These are phyloP conservation scores for Termitomyces sp. DNA, from an alignment of 768 basidiomycete genomes.

Conservation along the genomic window DNA sequence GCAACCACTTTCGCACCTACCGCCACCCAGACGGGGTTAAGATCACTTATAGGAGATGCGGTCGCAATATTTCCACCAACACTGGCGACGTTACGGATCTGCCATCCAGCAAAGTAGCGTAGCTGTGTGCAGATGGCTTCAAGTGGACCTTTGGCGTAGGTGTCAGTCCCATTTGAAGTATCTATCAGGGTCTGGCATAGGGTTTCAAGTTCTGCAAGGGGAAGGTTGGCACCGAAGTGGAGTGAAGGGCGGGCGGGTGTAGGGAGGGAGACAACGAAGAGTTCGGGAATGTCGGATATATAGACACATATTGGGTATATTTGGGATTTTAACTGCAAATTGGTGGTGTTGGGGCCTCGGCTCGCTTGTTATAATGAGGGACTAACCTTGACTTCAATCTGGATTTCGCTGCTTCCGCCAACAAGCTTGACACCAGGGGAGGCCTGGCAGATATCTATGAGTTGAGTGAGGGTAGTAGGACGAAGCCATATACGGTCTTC, in stretches of 20 bases:
- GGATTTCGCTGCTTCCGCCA: conserved; percentile 13
- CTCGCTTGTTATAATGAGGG: not conserved
- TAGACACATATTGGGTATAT: conserved; percentile 11
- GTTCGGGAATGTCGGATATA: conserved; percentile 10
- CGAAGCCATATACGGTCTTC: conserved; percentile 10
- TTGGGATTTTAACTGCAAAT: conserved; percentile 9
- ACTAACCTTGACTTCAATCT: conserved; percentile 12
- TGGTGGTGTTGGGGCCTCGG: not conserved
- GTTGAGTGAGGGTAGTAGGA: conserved; percentile 8
- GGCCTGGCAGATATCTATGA: conserved; percentile 6
- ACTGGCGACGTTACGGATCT: conserved; percentile 12
- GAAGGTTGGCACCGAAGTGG: conserved; percentile 11
- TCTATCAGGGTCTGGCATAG: conserved; percentile 4
- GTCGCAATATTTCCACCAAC: conserved; percentile 13
- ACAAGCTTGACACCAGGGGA: conserved; percentile 7
- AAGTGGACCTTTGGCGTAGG: conserved; percentile 9
- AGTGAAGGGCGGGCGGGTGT: conserved; percentile 1
- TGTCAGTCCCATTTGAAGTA: not conserved
- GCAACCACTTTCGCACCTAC: conserved; percentile 6
- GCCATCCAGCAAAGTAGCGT: conserved; percentile 12
- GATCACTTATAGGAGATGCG: conserved; percentile 12
- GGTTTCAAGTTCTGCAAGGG: conserved; percentile 11
- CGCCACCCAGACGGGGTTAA: conserved; percentile 13
- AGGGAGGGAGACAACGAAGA: conserved; percentile 4
- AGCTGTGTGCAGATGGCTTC: conserved; percentile 10